These are phyloP conservation scores for Phellinidium pouzarii DNA, from an alignment of 1,284 basidiomycete genomes.

Conservation along the genomic window DNA sequence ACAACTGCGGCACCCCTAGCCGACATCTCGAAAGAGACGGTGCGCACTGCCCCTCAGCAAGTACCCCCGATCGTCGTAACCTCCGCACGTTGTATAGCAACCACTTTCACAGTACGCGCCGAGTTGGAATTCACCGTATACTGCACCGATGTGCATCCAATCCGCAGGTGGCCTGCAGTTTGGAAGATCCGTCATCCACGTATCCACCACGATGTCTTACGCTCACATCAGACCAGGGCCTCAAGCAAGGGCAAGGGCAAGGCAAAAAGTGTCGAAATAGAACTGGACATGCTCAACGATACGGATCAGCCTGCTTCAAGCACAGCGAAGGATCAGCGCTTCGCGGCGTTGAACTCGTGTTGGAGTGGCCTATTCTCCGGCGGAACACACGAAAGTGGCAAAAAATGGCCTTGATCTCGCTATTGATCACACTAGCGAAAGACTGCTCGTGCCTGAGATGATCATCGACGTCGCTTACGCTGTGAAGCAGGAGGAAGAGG, in stretches of 20 bases:
- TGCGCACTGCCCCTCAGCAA: not conserved
- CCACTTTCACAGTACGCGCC: not conserved
- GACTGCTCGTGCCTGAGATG: constrained; percentile 5
- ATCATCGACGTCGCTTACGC: constrained; percentile 5
- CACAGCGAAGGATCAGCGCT: not conserved
- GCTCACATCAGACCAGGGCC: not conserved
- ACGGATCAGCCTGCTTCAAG: not conserved
- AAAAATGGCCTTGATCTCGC: not conserved
- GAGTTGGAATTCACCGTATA: not conserved
- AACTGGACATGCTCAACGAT: not conserved
- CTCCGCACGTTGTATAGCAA: not conserved
- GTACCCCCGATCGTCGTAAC: not conserved
- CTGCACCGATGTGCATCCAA: not conserved
- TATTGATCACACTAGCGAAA: not conserved
- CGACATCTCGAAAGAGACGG: not conserved
- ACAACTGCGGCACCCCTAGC: too few relatives aligned
- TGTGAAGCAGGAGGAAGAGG: constrained; percentile 2
- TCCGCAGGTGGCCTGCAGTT: not conserved
- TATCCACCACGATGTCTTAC: not conserved
- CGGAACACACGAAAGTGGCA: not conserved
- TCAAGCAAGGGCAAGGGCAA: not conserved
- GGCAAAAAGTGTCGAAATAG: not conserved
- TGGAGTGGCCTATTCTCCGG: constrained; percentile 5
- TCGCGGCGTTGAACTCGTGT: not conserved
- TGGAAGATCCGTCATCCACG: not conserved